Base-by-base conservation (phyloP, 1,284 basidiomycete species). In the Ceratobasidium sp. region DNA sequence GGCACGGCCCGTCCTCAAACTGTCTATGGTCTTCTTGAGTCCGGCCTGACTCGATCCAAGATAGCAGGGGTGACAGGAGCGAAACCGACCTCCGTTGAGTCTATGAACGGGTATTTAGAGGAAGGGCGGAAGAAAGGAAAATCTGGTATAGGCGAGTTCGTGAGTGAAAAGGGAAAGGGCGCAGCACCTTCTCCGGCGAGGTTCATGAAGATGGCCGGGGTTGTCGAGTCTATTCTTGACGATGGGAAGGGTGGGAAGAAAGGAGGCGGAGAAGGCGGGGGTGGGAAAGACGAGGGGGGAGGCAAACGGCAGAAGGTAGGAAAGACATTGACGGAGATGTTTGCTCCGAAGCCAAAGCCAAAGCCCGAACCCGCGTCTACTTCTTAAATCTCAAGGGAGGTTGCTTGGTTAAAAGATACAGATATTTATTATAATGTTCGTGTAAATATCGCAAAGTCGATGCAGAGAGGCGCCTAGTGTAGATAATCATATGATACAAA, bases 1-100 rank as follows among this genome's bases (percentile, higher is more conserved):
- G 83, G 85, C 11, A 92, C 92, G 75, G 91, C 91, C 1, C 88
- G 90, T 27, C 80, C 84, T 0, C 91, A 93, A 78, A 92, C 90
- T 3, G 89, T 92, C 77, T 80, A 91, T 17, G 91, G 90, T 1
- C 81, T 91, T 33, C 84, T 62, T 54, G 80, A 54, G 44, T 29
- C 29, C 15, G 17, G 22, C 19, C 33, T 45, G 24, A 78, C 83
- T 59, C 79, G 81, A 33, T 79, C 79, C 29, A 82, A 83, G 64
- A 78, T 87, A 15, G 81, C 77, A 17, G 79, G 79, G 48, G 71
- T 85, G 14, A 85, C 85, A 53, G 86, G 86, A 1, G 76, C 91
- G 50, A 87, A 88, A 77, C 82, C 84, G 27, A 76, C 79, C 11
- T 87, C 85, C 15, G 83, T 87, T 15, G 78, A 79, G 11, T 89